Percentiles rank a stretch among this genome's conserved stretches.
These are phyloP conservation scores for Luffa aegyptiaca DNA, from an alignment of 306 rosid species.

Conservation along the genomic window DNA sequence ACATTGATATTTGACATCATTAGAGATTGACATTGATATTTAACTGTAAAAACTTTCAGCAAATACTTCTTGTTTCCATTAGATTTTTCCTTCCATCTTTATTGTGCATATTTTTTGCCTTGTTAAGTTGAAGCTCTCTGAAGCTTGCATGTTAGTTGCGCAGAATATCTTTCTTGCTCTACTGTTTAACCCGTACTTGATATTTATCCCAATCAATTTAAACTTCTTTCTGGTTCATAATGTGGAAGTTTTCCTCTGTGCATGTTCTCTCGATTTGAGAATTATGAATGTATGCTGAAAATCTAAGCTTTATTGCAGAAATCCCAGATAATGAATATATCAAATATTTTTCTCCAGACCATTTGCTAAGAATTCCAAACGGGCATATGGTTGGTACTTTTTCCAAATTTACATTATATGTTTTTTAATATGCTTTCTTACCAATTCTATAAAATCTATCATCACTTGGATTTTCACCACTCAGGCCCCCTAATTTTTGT, in stretches of 20 bases:
- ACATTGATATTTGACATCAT: not conserved
- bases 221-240: not conserved
- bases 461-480: not conserved
- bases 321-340: conserved; percentile 90
- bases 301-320: conserved; percentile 49
- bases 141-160: not conserved
- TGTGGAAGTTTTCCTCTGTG: not conserved
- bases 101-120: too few relatives aligned
- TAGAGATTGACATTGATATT: not conserved
- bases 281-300: not conserved
- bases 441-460: not conserved
- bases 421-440: not conserved
- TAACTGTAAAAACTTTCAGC: not conserved
- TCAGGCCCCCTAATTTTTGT: conserved; percentile 6
- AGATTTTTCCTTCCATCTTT: not conserved
- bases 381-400: conserved; percentile 66
- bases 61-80: not conserved
- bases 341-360: conserved; percentile 84
- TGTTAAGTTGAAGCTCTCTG: not conserved
- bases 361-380: conserved; percentile 69
- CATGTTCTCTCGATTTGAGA: not conserved
- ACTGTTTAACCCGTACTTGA: not conserved
- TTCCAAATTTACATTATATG: conserved; percentile 8
- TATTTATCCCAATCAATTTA: not conserved
- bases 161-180: not conserved